A percentile compares a stretch with the other conserved stretches of the same genome.
Evolutionary conservation across 768 basidiomycete species (phyloP).

Genomic region (Amanita jacksonii): DNA sequence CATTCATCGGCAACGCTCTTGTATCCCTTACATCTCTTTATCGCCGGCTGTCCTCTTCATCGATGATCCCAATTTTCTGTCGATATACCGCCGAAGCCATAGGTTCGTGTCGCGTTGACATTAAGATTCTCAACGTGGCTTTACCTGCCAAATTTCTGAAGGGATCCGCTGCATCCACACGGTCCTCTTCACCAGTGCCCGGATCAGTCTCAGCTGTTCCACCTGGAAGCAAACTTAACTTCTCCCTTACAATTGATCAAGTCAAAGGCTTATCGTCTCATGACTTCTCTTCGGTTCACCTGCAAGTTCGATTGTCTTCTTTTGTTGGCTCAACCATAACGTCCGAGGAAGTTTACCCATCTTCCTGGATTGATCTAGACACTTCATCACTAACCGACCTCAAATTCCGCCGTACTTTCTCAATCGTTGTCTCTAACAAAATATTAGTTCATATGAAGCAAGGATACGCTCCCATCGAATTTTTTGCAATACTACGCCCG

Average conservation of each 20-base stretch:
- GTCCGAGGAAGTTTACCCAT: conserved; percentile 79
- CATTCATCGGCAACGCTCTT: conserved; percentile 84
- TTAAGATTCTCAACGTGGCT: conserved; percentile 70
- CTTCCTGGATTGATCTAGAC: conserved; percentile 66
- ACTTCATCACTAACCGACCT: conserved; percentile 64
- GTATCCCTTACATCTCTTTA: conserved; percentile 77
- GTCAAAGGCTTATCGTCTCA: conserved; percentile 86
- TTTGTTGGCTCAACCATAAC: conserved; percentile 64
- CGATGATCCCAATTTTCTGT: conserved; percentile 84
- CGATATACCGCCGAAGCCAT: conserved; percentile 93
- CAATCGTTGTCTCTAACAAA: conserved; percentile 65
- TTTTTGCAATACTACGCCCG: conserved; percentile 76
- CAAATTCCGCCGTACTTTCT: conserved; percentile 76
- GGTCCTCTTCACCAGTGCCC: conserved; percentile 68
- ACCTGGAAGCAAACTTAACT: conserved; percentile 72
- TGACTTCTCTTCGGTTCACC: conserved; percentile 79
- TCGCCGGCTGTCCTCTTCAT: conserved; percentile 62
- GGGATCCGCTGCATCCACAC: conserved; percentile 57
- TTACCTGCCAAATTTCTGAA: conserved; percentile 49
- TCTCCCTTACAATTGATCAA: conserved; percentile 78
- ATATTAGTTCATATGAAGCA: conserved; percentile 62
- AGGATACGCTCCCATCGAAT: conserved; percentile 80
- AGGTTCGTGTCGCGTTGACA: conserved; percentile 83
- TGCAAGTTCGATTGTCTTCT: conserved; percentile 83
- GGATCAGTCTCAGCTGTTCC: conserved; percentile 35